These are phyloP conservation scores for Leishmania amazonensis DNA, from an alignment of 208 protist genomes.

Conservation along the genomic window DNA sequence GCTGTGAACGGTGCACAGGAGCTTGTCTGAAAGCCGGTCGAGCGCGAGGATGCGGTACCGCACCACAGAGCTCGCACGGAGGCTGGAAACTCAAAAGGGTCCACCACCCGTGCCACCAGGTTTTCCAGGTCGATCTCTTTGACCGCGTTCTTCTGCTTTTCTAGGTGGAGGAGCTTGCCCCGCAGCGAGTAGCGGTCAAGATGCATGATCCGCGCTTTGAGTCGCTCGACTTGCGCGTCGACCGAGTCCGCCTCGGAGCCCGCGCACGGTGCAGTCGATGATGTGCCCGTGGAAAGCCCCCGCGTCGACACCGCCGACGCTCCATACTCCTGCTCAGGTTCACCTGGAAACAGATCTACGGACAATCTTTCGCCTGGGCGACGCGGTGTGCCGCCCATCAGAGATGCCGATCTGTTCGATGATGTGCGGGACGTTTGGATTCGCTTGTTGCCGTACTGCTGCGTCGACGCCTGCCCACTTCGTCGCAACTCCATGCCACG, in stretches of 20 bases:
- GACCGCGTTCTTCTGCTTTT: constrained; percentile 48
- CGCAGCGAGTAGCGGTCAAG: constrained; percentile 54
- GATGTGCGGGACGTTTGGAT: constrained; percentile 30
- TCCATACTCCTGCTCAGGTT: not conserved
- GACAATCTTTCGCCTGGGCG: not conserved
- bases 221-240: constrained; percentile 49
- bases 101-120: constrained; percentile 36
- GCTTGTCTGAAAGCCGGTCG: not conserved
- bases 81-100: constrained; percentile 44
- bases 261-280: too few relatives aligned
- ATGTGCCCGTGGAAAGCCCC: not conserved
- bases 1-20: not conserved
- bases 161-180: constrained; percentile 62
- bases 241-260: constrained; percentile 23
- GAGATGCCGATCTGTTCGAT: not conserved
- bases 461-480: not conserved
- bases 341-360: not conserved
- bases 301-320: constrained; percentile 6
- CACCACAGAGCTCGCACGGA: constrained; percentile 65
- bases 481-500: constrained; percentile 20
- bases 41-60: not conserved
- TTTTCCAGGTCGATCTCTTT: constrained; percentile 41
- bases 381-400: not conserved
- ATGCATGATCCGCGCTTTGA: constrained; percentile 37
- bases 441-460: constrained; percentile 7